Evolutionary conservation across 306 rosid genomes (phyloP).

Genomic region (Nissolia schottii): DNA sequence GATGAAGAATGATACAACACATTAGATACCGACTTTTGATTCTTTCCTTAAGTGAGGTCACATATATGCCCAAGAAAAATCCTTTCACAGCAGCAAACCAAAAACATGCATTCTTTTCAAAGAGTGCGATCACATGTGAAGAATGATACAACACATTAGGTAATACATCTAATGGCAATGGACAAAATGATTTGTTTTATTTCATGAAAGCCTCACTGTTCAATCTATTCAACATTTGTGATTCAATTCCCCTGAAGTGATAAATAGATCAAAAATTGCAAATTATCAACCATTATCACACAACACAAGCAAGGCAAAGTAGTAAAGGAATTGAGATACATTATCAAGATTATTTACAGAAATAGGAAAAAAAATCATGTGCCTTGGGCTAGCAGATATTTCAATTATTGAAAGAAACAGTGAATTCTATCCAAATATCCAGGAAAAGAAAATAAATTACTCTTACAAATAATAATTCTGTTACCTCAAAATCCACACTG

Average conservation of each 20-base stretch:
- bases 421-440: conserved; percentile 4
- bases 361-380: conserved; percentile 9
- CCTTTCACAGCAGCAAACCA: not conserved
- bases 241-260: not conserved
- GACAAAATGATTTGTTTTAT: conserved; percentile 1
- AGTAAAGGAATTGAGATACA: not conserved
- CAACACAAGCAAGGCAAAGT: conserved; percentile 4
- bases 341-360: conserved; percentile 3
- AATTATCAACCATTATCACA: conserved; percentile 6
- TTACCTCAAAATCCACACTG: conserved; percentile 88
- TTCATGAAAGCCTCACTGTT: not conserved
- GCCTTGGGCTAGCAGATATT: not conserved
- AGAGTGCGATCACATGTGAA: not conserved
- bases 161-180: too few relatives aligned
- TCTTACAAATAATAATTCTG: conserved; percentile 1
- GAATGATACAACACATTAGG: too few relatives aligned
- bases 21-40: not conserved
- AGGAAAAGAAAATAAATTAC: not conserved
- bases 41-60: not conserved
- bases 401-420: not conserved
- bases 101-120: not conserved
- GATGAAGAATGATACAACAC: conserved; percentile 12
- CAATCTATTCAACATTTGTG: conserved; percentile 6
- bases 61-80: not conserved
- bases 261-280: not conserved